Evolutionary conservation across 495 filamentous ascomycete species (phyloP), one percentile per base, ranked within the genome.

Genomic region (Penicillium egyptiacum): DNA sequence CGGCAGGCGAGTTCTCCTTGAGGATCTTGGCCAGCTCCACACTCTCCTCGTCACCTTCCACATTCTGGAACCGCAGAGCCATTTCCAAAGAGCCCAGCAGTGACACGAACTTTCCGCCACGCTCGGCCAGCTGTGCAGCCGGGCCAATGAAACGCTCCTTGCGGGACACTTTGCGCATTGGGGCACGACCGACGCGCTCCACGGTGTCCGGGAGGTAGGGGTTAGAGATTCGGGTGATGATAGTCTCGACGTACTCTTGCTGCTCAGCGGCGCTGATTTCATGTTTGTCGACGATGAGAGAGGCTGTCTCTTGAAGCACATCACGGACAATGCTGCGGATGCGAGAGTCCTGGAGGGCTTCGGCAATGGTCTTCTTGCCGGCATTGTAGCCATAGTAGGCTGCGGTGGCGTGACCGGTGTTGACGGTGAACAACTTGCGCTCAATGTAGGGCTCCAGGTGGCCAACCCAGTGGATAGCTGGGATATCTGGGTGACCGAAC

Each of bases 381-480:
- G 84, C 83, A 68, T 88, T 76, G 79, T 94, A 85, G 42, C 94
- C 94, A 72, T 91, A 92, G 83, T 98, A 98, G 50, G 94, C 94
- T 23, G 93, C 91, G n/a, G 92, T 92, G 46, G 95, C 94, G 69
- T 98, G 94, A 45, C 91, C 87, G 23, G 94, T 98, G 83, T 98
- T 98, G 81, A 98, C 94, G 17, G 94, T 98, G 81, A 90, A 98
- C 58, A 98, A 86, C 80, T 98, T 98, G 74, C 94, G 92, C 84
- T 98, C 92, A 67, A 98, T 97, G 80, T 91, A 98, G 50, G 94
- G 94, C 67, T 84, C 80, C 23, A 98, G 83, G 79, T 97, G 83
- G 61, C 90, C 86, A 44, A 97, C 95, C 85, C 89, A 95, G 70
- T 93, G 86, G 69, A 98, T 86, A 48, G 92, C 94, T 52, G 92